Evolutionary conservation across 768 basidiomycete species (phyloP).

Genomic region (Lentinula lateritia): DNA sequence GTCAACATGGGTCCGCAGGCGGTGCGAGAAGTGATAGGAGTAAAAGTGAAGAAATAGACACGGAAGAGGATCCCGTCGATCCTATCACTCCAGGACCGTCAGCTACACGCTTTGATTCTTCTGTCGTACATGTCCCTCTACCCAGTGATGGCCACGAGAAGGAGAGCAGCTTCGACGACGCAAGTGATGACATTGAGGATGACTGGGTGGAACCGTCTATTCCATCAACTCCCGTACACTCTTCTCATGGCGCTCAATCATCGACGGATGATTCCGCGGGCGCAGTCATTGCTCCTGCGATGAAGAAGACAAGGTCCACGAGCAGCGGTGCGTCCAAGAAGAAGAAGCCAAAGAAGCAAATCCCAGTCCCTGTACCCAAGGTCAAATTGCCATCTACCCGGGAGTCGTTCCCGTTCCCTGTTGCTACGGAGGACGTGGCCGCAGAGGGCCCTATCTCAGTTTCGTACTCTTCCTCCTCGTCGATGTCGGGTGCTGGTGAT

Average conservation of each 20-base stretch:
- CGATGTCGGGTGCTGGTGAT: conserved; percentile 12
- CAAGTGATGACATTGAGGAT: conserved; percentile 39
- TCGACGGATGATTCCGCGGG: conserved; percentile 2
- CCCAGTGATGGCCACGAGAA: conserved; percentile 22
- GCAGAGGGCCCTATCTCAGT: not conserved
- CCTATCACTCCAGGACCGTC: conserved; percentile 65
- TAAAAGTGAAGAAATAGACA: conserved; percentile 54
- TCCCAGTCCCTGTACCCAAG: conserved; percentile 32
- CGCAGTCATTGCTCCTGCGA: conserved; percentile 4
- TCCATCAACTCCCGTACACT: conserved; percentile 23
- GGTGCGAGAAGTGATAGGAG: conserved; percentile 23
- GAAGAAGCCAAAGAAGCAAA: conserved; percentile 33
- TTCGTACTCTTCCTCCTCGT: conserved; percentile 5
- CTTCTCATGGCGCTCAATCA: conserved; percentile 6
- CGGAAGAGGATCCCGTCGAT: conserved; percentile 67
- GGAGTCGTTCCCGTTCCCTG: conserved; percentile 61
- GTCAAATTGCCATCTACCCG: conserved; percentile 38
- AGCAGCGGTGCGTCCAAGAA: conserved; percentile 31
- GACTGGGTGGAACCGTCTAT: conserved; percentile 69
- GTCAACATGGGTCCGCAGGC: conserved; percentile 20
- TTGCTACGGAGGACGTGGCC: conserved; percentile 16
- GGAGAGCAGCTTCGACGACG: conserved; percentile 21
- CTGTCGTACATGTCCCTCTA: conserved; percentile 1
- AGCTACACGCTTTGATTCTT: conserved; percentile 26
- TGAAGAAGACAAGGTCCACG: conserved; percentile 9